phyloP scores from a whole-genome alignment of 768 basidiomycete species.

The Lentinula boryana region DNA sequence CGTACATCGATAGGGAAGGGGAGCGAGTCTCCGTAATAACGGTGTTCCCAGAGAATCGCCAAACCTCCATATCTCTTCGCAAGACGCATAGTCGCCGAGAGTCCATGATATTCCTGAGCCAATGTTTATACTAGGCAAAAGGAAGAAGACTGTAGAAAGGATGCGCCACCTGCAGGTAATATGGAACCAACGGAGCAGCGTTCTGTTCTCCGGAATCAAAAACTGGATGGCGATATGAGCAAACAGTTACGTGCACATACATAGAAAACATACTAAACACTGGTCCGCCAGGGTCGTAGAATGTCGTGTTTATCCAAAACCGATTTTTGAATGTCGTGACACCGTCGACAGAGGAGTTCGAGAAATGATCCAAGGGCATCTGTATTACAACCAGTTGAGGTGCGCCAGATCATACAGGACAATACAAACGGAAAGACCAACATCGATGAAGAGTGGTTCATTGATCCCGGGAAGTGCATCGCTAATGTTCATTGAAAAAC shows the following conservation, averaged over 20 bases:
- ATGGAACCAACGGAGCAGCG: conserved; percentile 39
- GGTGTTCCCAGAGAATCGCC: conserved; percentile 46
- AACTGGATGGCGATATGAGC: conserved; percentile 20
- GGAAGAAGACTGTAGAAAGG: background rate
- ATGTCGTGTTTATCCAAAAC: conserved; percentile 44
- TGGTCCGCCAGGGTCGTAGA: conserved; percentile 41
- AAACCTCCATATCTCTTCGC: conserved; percentile 40
- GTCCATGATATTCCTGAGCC: conserved; percentile 38
- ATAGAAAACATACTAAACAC: conserved; percentile 32
- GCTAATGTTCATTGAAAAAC: background rate
- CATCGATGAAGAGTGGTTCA: background rate
- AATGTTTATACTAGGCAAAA: background rate
- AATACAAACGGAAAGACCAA: background rate
- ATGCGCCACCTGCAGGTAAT: conserved; percentile 36
- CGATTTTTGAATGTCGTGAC: conserved; percentile 34
- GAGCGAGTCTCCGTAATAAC: conserved; percentile 41
- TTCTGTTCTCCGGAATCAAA: conserved; percentile 49
- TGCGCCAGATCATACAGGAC: background rate
- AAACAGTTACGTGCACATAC: background rate
- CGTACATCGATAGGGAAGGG: conserved; percentile 42
- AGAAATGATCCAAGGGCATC: conserved; percentile 45
- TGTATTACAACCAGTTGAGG: conserved; percentile 8
- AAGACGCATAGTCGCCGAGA: conserved; percentile 41
- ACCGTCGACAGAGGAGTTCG: conserved; percentile 15
- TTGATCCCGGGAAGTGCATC: background rate